Conservation (phyloP, 1,284 basidiomycete genomes). For the Microbotryum saponariae region DNA sequence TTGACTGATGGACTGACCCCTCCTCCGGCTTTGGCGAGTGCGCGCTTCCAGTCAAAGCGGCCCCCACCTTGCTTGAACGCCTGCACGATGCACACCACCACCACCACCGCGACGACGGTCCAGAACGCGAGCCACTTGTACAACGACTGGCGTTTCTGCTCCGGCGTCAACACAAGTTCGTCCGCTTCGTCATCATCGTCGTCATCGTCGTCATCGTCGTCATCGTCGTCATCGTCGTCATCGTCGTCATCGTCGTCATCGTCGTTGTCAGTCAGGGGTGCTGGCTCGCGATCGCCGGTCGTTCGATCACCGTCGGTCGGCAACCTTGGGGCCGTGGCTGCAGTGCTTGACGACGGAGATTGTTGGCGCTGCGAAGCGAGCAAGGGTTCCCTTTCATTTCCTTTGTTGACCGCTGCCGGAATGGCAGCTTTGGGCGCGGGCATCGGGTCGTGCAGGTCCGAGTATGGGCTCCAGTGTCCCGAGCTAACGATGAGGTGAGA, state of each 20-base stretch:
- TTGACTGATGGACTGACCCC: slow-evolving; percentile 53
- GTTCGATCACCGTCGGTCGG: too few species aligned
- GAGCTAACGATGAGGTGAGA: too few species aligned
- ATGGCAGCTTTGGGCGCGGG: too few species aligned
- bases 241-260: not conserved
- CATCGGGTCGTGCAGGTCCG: too few species aligned
- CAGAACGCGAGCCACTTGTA: slow-evolving; percentile 27
- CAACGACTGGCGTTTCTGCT: too few species aligned
- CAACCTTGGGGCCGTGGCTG: not conserved
- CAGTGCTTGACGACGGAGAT: not conserved
- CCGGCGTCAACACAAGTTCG: not conserved
- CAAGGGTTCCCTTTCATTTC: too few species aligned
- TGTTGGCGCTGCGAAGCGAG: not conserved
- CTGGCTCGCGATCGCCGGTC: too few species aligned
- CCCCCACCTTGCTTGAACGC: slow-evolving; percentile 25
- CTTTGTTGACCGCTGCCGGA: too few species aligned
- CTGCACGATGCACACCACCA: slow-evolving; percentile 24
- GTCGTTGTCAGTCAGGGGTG: not conserved
- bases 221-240: not conserved
- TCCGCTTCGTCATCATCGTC: not conserved
- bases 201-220: not conserved
- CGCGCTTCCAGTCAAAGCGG: slow-evolving; percentile 66
- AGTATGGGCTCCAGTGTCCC: too few species aligned
- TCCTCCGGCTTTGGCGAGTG: slow-evolving; percentile 68
- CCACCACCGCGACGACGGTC: slow-evolving; percentile 13